Evolutionary conservation across 78 protist genomes (phyloP).

Genomic region (Corallochytrium limacisporum): DNA sequence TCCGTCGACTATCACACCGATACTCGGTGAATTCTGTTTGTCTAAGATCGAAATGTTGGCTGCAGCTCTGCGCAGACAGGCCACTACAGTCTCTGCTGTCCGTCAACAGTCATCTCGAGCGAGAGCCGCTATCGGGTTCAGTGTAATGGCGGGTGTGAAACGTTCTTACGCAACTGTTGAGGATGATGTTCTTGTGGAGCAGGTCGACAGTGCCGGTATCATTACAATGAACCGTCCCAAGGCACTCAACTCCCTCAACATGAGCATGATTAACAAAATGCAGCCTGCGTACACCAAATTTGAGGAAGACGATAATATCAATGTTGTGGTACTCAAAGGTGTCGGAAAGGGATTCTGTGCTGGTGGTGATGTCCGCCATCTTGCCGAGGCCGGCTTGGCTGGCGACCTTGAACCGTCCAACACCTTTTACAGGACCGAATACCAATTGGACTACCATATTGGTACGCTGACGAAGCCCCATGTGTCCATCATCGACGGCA

Average conservation of each 20-base stretch:
- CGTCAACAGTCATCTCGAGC: no score
- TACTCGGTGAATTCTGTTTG: no score
- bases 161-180: no score
- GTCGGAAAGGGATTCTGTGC: conserved; percentile 59
- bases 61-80: no score
- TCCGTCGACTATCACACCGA: no score
- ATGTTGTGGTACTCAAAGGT: conserved; percentile 20
- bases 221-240: conserved; percentile 15
- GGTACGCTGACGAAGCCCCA: conserved; percentile 3
- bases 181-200: background rate
- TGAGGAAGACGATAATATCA: background rate
- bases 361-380: conserved; percentile 45
- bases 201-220: background rate
- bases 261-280: conserved; percentile 9
- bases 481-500: conserved; percentile 43
- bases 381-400: background rate
- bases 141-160: no score
- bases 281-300: background rate
- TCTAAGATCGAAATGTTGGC: no score
- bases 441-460: conserved; percentile 24
- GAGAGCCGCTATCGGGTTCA: no score
- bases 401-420: background rate
- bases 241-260: conserved; percentile 23
- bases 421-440: conserved; percentile 44
- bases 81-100: no score